Base-by-base conservation (phyloP, 2,329 filamentous ascomycete genomes). In the Colletotrichum caudatum region DNA sequence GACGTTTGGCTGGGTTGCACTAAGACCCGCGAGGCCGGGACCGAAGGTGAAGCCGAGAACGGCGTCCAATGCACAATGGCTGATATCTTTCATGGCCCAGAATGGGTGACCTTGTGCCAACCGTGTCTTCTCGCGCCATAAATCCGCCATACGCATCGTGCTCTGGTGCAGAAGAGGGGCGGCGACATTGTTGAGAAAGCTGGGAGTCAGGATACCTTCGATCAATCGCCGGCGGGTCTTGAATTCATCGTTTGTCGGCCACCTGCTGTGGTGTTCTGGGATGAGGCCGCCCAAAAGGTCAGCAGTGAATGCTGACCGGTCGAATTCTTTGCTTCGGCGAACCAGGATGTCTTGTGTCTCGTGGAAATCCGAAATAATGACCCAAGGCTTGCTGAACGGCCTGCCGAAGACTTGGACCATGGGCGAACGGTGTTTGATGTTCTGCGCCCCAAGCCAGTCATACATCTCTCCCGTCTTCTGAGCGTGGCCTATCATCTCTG, bases 331-430 rank as follows among this genome's bases (percentile, higher is more conserved):
- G 0, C 54, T 70, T 2, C 81, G 76, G 2, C 79, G 77, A 9
- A 78, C 69, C 39, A 78, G 67, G 12, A 83, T 79, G 63, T 82
- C 81, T 20, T 79, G 74, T 1, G 77, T 70, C 57, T 81, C 79
- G 9, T 76, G 75, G 57, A 78, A 80, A 72, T 81, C 78, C 14
- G 79, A 73, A 9, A 83, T 67, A 14, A 82, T 74, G 9, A 82
- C 73, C 8, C 72, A 74, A 2, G 81, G 80, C 61, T 75, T 76
- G 23, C 73, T 69, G 29, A 81, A 76, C 0, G 81, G 81, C 37
- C 76, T 72, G n/a, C 81, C 65, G 64, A 82, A 83, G 57, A 81
- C 64, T 54, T 83, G 81, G 3, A 77, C 72, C 14, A 83, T 70
- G 2, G 79, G 77, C 0, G 78, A 66, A 1, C 71, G 61, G 71